A percentile compares a stretch with the other conserved stretches of the same genome.
These are phyloP conservation scores for Globisporangium lucens DNA, from an alignment of 352 stramenopile genomes.

Conservation along the genomic window DNA sequence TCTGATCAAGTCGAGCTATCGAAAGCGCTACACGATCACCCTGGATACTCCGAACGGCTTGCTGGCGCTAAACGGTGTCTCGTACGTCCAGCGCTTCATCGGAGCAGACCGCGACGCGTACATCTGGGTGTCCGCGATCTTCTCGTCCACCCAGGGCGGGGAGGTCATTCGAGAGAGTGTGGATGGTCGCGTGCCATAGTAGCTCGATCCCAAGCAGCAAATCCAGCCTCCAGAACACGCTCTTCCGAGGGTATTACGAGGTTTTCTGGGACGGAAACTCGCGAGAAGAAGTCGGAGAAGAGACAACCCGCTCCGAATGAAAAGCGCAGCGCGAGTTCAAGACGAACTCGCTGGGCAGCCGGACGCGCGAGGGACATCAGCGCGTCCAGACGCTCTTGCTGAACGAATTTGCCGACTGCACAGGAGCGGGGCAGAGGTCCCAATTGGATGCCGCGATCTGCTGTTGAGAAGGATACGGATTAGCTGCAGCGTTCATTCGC, in stretches of 20 bases:
- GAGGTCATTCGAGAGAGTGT: conserved; percentile 3
- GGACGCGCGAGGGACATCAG: neutral
- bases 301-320: neutral
- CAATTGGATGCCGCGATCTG: neutral
- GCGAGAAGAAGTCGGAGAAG: neutral
- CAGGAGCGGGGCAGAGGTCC: neutral
- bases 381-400: neutral
- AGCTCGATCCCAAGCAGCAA: neutral
- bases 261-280: neutral
- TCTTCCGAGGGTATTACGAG: conserved; percentile 9
- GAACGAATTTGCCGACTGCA: neutral
- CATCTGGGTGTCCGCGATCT: conserved; percentile 6
- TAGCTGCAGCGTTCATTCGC: neutral
- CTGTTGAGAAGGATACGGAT: neutral
- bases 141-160: neutral
- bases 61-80: conserved; percentile 5
- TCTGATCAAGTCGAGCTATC: conserved; percentile 1
- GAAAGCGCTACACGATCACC: conserved; percentile 9
- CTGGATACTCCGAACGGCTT: neutral
- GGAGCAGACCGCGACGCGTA: neutral
- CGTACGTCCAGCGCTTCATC: conserved; percentile 2
- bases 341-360: neutral
- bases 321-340: conserved; percentile 1
- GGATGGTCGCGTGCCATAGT: conserved; percentile 3
- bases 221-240: neutral